phyloP scores from a whole-genome alignment of 345 rosid genomes.

The Lumnitzera racemosa region DNA sequence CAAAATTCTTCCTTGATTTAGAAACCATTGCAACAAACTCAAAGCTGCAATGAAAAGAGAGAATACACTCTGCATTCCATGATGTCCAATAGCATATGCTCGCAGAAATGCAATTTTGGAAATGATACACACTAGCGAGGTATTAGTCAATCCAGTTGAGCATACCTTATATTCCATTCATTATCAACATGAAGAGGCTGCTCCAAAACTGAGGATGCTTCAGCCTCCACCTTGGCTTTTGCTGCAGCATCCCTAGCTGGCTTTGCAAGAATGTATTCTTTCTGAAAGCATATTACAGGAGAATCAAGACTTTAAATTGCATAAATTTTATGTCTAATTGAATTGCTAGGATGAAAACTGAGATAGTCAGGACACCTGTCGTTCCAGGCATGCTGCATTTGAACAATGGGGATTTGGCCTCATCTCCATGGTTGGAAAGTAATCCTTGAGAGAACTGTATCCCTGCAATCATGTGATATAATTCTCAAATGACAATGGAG shows the following conservation, averaged over 20 bases:
- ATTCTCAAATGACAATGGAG: constrained; percentile 7
- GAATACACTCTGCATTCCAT: too few relatives aligned
- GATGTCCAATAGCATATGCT: neutral
- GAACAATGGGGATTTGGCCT: constrained; percentile 94
- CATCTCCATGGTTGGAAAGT: constrained; percentile 93
- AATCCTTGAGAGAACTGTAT: constrained; percentile 90
- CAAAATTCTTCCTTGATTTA: too few relatives aligned
- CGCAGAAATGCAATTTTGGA: neutral
- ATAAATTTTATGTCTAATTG: constrained; percentile 6
- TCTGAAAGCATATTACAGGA: constrained; percentile 32
- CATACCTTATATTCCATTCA: constrained; percentile 92
- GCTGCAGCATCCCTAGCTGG: constrained; percentile 89
- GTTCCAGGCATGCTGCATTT: constrained; percentile 78
- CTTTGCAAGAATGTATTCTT: constrained; percentile 61
- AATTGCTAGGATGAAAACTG: constrained; percentile 5
- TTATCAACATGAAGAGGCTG: constrained; percentile 75
- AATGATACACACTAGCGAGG: neutral
- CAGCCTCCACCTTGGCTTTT: constrained; percentile 82
- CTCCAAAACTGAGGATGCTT: constrained; percentile 32
- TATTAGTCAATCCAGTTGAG: neutral
- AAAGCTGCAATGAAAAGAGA: too few relatives aligned
- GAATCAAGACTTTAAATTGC: constrained; percentile 6
- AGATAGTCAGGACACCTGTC: constrained; percentile 54
- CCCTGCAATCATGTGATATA: constrained; percentile 45
- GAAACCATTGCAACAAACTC: too few relatives aligned